Evolutionary conservation across 2,329 filamentous ascomycete genomes (phyloP).

Genomic region (Neopestalotiopsis sp.): DNA sequence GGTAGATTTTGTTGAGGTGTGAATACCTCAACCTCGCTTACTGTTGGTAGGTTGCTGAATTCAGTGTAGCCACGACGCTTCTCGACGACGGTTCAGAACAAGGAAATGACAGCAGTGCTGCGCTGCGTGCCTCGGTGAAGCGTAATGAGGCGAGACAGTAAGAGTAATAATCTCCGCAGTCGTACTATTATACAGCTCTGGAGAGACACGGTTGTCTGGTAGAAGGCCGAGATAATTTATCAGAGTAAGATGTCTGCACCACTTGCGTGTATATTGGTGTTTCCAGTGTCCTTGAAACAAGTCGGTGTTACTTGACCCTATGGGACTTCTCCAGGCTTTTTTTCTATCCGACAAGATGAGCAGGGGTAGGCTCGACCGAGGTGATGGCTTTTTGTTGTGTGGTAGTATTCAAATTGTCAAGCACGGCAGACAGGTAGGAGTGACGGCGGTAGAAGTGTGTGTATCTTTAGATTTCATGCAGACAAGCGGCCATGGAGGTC

Average conservation of each 20-base stretch:
- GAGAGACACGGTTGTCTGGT: constrained; percentile 20
- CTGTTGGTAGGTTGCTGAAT: not conserved
- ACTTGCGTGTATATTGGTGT: constrained; percentile 27
- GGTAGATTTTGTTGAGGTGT: not conserved
- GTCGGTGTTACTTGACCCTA: constrained; percentile 22
- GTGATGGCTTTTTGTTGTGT: not conserved
- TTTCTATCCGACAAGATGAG: constrained; percentile 23
- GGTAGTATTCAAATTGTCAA: constrained; percentile 18
- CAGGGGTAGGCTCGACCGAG: not conserved
- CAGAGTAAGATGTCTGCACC: constrained; percentile 23
- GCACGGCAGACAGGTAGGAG: not conserved
- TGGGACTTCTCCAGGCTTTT: constrained; percentile 15
- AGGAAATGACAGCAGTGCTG: not conserved
- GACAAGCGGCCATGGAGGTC: constrained; percentile 12
- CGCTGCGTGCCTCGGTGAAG: constrained; percentile 9
- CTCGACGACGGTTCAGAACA: not conserved
- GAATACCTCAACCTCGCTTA: not conserved
- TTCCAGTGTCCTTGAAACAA: constrained; percentile 25
- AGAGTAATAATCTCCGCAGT: constrained; percentile 26
- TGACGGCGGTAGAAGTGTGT: constrained; percentile 15
- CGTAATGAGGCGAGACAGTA: constrained; percentile 23
- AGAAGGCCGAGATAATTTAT: constrained; percentile 14
- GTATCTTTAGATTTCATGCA: constrained; percentile 19
- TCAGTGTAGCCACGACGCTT: constrained; percentile 12
- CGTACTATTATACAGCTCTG: constrained; percentile 24